Base-by-base conservation (phyloP, 106 monocot species). In the Dendrobium catenatum region DNA sequence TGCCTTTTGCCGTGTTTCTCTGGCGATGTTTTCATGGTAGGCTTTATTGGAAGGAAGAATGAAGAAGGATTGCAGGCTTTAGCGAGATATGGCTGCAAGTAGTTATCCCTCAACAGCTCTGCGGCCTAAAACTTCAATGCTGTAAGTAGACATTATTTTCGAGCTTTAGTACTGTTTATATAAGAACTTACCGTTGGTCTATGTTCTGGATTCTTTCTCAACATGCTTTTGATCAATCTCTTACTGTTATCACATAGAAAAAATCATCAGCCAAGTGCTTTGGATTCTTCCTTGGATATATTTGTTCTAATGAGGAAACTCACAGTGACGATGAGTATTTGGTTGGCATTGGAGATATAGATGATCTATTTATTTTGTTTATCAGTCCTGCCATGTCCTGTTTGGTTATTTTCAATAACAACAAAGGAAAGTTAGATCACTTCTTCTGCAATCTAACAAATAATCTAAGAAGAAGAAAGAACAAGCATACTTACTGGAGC, bases 201-300 rank as follows among this genome's bases (percentile, higher is more conserved):
- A 68, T 91, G 90, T 80, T 96, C 96, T 84, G 96, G 96, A 67
- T 96, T 96, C 78, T 96, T 96, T 43, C 96, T 93, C 51, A 96
- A 81, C 96, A 93, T 96, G 68, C 84, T 82, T 79, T 93, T 96
- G 79, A 96, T 92, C 87, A 96, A 68, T 70, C 91, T 78, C 81
- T 96, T 96, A 84, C 96, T 96, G 87, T 46, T 15, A 74, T 49
- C 27, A 20, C 33, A 72, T 72, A 16, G 27, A 5, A 75, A 86
- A 82, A 70, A 9, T 6, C 10, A 27, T 4, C 1, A 55, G 58
- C 40, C 20, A 80, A 8, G 77, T n/a, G 73, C 29, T 42, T 18
- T 27, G 16, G 15, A 51, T 51, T 51, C 13, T 3, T 51, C 13
- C 51, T 51, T 13, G 51, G 48, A 19, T 41, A 75, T 42, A 20